Base-by-base conservation (phyloP, 1,284 basidiomycete species). In the Mycosarcoma mackinlayi region DNA sequence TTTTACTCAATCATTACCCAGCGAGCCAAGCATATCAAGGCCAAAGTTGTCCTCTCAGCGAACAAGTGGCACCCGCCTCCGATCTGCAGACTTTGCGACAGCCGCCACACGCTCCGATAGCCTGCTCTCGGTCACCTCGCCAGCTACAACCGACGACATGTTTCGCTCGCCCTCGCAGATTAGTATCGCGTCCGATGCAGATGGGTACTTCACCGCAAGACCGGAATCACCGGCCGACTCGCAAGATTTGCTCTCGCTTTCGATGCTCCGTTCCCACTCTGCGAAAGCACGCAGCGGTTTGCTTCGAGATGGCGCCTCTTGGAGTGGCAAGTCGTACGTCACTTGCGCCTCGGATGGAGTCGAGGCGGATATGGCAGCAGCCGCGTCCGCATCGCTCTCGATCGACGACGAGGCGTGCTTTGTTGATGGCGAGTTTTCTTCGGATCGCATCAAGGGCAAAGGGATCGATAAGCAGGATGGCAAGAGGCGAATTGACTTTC, bases 201-300 rank as follows among this genome's bases (percentile, higher is more conserved):
- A 66, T 18, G 57, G 63, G 13, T 66, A 66, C 30, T 66, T 66
- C 24, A 66, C 63, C 16, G 63, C 63, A 27, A 51, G 63, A 16
- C 63, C 63, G 3, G 56, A 49, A 10, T 66, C 63, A 1, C 63
- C 63, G 3, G 27, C 35, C 16, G 63, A 59, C 3, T 3, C 21
- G 3, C 23, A 33, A 23, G 63, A 66, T 10, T 1, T 35, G 14
- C 28, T 49, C 1, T 46, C 55, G n/a, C 35, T 55, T 1, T 27
- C 48, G 1, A 47, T 57, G 44, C 61, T 52, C 9, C 42, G 45
- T 3, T n/a, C 46, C 2, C 49, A 48, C 10, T 49, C 61, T 3
- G 31, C 37, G 8, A 51, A 52, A 14, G 16, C 51, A 25, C 56
- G 56, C n/a, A 46, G 40, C 33, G 55, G 50, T 18, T 23, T 55